phyloP scores from a whole-genome alignment of 106 monocot genomes.

The Dioscorea alata region DNA sequence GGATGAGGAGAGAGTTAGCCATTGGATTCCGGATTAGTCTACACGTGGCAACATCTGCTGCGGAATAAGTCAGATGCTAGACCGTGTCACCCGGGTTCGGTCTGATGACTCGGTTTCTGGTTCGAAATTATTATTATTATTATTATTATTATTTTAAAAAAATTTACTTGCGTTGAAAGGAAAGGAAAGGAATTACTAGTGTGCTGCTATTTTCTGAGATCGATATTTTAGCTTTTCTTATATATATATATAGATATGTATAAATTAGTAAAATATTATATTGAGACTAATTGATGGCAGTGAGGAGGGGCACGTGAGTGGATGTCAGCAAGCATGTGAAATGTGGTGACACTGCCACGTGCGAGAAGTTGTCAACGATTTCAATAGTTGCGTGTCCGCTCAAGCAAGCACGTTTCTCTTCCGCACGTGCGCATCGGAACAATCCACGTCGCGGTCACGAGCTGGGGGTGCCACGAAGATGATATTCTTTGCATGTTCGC shows the following conservation, averaged over 20 bases:
- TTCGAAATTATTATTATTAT: background rate
- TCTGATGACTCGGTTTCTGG: background rate
- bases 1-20: background rate
- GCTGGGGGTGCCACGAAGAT: too few relatives aligned
- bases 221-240: background rate
- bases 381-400: too few relatives aligned
- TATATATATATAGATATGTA: too few relatives aligned
- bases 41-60: background rate
- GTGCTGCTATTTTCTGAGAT: background rate
- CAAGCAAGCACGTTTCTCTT: too few relatives aligned
- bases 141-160: background rate
- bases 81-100: constrained; percentile 6
- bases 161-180: background rate
- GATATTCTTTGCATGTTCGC: too few relatives aligned
- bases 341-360: background rate
- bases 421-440: too few relatives aligned
- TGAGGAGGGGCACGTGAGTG: background rate
- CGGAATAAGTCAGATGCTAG: background rate
- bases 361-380: too few relatives aligned
- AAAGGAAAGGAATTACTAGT: background rate
- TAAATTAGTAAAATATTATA: background rate
- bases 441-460: too few relatives aligned
- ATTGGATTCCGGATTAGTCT: background rate
- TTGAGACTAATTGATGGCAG: background rate
- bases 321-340: background rate